Conservation (phyloP, 78 protist species). For the Dictyostelium firmibasis region DNA sequence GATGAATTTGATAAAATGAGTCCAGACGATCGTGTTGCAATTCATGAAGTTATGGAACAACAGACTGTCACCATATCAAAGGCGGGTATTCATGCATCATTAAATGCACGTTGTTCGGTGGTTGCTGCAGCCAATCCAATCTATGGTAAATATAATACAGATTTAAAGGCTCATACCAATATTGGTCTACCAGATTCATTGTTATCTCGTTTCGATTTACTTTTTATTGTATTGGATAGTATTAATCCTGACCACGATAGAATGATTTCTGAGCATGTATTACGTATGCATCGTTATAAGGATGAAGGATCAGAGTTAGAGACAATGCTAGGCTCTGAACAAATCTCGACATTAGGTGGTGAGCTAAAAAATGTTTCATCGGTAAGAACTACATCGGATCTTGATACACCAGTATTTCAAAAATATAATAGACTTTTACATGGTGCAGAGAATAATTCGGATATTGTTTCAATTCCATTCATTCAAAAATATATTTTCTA, state of each 20-base stretch:
- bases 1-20: conserved; percentile 99
- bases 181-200: conserved; percentile 99
- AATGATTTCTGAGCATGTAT: conserved; percentile 90
- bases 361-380: neutral
- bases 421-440: conserved; percentile 49
- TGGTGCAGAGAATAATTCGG: conserved; percentile 2
- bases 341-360: conserved; percentile 63
- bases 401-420: conserved; percentile 59
- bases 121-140: conserved; percentile 99
- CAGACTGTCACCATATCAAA: conserved; percentile 99
- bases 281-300: conserved; percentile 91
- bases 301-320: conserved; percentile 3
- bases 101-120: conserved; percentile 99
- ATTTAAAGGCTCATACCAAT: conserved; percentile 84
- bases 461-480: conserved; percentile 77
- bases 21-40: conserved; percentile 95
- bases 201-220: conserved; percentile 99
- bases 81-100: conserved; percentile 99
- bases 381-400: neutral
- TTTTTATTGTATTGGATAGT: conserved; percentile 95
- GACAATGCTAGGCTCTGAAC: conserved; percentile 7
- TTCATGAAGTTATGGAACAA: conserved; percentile 99
- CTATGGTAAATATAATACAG: conserved; percentile 93
- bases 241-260: conserved; percentile 83
- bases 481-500: conserved; percentile 86